A percentile compares a stretch with the other conserved stretches of the same genome.
These are phyloP conservation scores for Ustilago crameri DNA, from an alignment of 1,284 basidiomycete species.

Conservation along the genomic window DNA sequence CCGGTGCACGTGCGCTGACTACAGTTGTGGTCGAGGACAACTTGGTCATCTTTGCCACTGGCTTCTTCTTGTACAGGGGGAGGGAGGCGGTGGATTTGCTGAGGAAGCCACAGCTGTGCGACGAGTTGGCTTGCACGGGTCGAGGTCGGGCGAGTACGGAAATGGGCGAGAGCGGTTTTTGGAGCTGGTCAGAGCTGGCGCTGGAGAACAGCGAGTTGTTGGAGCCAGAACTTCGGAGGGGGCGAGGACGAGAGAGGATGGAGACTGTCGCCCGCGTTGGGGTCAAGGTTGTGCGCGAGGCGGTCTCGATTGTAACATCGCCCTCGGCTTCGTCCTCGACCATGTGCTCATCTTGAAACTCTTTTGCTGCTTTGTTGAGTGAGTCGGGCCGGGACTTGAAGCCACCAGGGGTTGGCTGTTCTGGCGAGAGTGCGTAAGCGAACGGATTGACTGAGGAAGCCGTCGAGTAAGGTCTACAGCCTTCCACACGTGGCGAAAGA, in stretches of 20 bases:
- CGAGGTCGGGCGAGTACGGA: slow-evolving; percentile 19
- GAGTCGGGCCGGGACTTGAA: slow-evolving; percentile 17
- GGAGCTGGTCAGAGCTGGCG: slow-evolving; percentile 6
- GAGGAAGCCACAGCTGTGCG: slow-evolving; percentile 5
- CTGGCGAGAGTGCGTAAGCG: neutral
- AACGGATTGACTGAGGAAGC: slow-evolving; percentile 7
- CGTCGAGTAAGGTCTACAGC: slow-evolving; percentile 17
- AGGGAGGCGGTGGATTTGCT: slow-evolving; percentile 3
- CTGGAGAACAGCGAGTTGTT: slow-evolving; percentile 17
- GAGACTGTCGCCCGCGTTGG: neutral
- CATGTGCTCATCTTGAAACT: too few species aligned
- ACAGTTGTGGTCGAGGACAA: slow-evolving; percentile 13
- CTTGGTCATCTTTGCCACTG: slow-evolving; percentile 3
- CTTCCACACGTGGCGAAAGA: slow-evolving; percentile 3
- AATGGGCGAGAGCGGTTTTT: neutral
- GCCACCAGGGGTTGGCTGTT: neutral
- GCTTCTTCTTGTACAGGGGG: neutral
- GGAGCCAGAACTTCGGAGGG: slow-evolving; percentile 4
- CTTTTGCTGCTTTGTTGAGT: too few species aligned
- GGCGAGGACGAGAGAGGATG: slow-evolving; percentile 22
- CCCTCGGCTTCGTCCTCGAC: slow-evolving; percentile 5
- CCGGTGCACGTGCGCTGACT: too few species aligned
- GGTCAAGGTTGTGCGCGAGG: slow-evolving; percentile 5
- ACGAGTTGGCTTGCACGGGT: slow-evolving; percentile 1
- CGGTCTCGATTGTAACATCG: slow-evolving; percentile 5